Evolutionary conservation across 768 basidiomycete genomes (phyloP), one percentile per base, ranked within the genome.

Genomic region (Lentinula sp.): DNA sequence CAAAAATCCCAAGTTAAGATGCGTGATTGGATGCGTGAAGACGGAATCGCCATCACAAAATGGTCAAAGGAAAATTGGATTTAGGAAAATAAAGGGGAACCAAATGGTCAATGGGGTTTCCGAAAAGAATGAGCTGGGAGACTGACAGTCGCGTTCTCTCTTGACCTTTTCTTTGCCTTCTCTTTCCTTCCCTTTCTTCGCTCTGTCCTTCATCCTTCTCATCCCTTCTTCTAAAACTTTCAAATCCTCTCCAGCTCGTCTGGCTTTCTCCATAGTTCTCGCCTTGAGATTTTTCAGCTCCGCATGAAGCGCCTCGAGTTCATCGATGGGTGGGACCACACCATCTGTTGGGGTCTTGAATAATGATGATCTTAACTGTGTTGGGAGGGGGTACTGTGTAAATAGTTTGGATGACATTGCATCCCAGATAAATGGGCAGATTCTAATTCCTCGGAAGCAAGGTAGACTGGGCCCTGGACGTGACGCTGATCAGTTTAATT

Each of bases 191-290:
- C 88, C 87, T 74, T 77, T 82, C 57, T 82, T 83, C 72, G 85
- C 87, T 71, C 83, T 86, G 75, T 91, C 90, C 74, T 84, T 88
- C 75, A 91, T 81, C 62, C 83, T 81, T 57, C 84, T 82, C 82
- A 90, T 86, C 53, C 86, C 87, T 73, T 88, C 90, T 64, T 89
- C 85, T 66, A 93, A 85, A 58, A 83, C 79, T 69, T 79, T 82
- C 65, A 90, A 74, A 77, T 93, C 91, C 68, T 88, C 85, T 36
- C 81, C 82, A 0, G 90, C 91, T 76, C 90, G 91, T 77, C 81
- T 85, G 43, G 79, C 83, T 65, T 88, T 81, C 63, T 86, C 86
- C 51, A 85, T 66, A 6, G 84, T 80, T 68, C 75, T 77, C 65
- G 81, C 76, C 66, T 78, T 82, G 57, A 87, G 72, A 52, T 74